Base-by-base conservation (phyloP, 2,329 filamentous ascomycete genomes). In the Purpureocillium takamizusanense region DNA sequence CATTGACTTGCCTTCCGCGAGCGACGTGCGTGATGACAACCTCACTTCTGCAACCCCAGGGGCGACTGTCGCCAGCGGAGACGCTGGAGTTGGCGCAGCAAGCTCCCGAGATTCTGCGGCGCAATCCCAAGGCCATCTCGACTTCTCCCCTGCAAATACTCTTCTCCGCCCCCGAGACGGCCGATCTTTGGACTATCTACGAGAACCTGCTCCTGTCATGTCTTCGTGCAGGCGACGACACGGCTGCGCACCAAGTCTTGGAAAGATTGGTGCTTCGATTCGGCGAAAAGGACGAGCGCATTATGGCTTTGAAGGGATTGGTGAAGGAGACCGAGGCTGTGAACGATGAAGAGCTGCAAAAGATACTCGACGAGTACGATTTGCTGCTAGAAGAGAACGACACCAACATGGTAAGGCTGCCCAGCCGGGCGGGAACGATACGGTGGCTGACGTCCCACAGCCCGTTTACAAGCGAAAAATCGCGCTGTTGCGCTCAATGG, bases 191-290 rank as follows among this genome's bases (percentile, higher is more conserved):
- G 88, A 75, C 75, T 13, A 78, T 77, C 32, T 85, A 92, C 61
- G 90, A 97, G 64, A 92, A 94, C 56, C 73, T 97, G 14, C 68
- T 97, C 48, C 67, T 92, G 27, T 79, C 87, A 23, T 92, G 86
- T 53, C 74, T 98, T 29, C 83, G 86, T 36, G 88, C 86, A 1
- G 84, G 86, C 38, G 86, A 97, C 59, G 83, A 94, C 51, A 67
- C 77, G 46, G 77, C 85, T 17, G 92, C 92, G 17, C 77, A 78
- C 47, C 60, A 79, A 50, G 86, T 85, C 55, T 72, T 97, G 29
- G 76, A 85, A 52, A 76, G 81, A 44, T 72, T 98, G 33, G 79
- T 78, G 4, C 68, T 75, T 42, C 83, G 92, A 35, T 98, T 98
- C 57, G 89, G 90, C 18, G 68, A 74, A 18, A 70, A 77, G 28